These are phyloP conservation scores for Sclerotinia minor DNA, from an alignment of 2,329 filamentous ascomycete species.

Conservation along the genomic window DNA sequence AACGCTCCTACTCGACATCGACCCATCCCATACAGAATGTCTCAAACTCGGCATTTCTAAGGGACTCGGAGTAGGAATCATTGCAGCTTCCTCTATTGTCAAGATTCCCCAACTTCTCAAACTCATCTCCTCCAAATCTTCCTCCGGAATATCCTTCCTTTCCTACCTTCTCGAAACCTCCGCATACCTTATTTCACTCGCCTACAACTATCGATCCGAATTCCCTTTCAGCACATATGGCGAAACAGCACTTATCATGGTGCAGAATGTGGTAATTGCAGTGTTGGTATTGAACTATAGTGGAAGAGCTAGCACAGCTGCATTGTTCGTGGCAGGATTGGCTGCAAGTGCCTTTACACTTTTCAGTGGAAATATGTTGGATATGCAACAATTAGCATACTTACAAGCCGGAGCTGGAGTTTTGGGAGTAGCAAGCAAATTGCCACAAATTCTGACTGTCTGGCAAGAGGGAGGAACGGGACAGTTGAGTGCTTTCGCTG, in stretches of 20 bases:
- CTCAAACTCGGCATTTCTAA: slow-evolving; percentile 90
- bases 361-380: slow-evolving; percentile 68
- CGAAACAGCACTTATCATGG: slow-evolving; percentile 87
- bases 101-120: slow-evolving; percentile 98
- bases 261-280: slow-evolving; percentile 88
- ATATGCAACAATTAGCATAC: slow-evolving; percentile 49
- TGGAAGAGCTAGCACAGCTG: slow-evolving; percentile 66
- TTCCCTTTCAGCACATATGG: slow-evolving; percentile 98
- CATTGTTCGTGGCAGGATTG: slow-evolving; percentile 75
- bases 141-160: slow-evolving; percentile 82
- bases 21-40: slow-evolving; percentile 74
- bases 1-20: slow-evolving; percentile 79
- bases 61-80: slow-evolving; percentile 88
- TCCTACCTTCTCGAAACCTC: slow-evolving; percentile 90
- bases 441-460: slow-evolving; percentile 89
- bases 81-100: slow-evolving; percentile 84
- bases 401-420: slow-evolving; percentile 83
- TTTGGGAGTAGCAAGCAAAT: slow-evolving; percentile 83
- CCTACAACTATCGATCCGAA: slow-evolving; percentile 86
- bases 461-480: slow-evolving; percentile 85
- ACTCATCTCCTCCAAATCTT: slow-evolving; percentile 76
- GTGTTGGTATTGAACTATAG: slow-evolving; percentile 83
- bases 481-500: slow-evolving; percentile 93
- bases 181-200: slow-evolving; percentile 83
- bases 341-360: slow-evolving; percentile 69